Evolutionary conservation across 805 yeast genomes (phyloP), one percentile per base, ranked within the genome.

Genomic region (Diddensiella caesifluorescens): DNA sequence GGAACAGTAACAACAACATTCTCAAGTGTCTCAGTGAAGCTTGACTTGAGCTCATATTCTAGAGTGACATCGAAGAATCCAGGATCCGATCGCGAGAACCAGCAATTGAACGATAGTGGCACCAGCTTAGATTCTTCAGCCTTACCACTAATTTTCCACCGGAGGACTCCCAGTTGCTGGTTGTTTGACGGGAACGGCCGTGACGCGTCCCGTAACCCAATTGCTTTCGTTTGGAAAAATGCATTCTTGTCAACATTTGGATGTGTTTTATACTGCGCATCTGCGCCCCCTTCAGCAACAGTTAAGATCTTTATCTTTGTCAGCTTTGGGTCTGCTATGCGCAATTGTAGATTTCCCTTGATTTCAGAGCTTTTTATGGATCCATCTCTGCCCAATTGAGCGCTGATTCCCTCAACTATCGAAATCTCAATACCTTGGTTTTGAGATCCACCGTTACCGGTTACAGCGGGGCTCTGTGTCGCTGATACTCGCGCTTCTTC

Each of bases 141-240:
- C 48, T 75, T 73, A 26, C 83, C 84, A 32, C 70, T 72, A 34
- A 80, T 80, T 62, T 87, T 81, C 97, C 95, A 90, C 71, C 95
- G 82, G 55, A 92, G 75, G 22, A 90, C 95, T 50, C 95, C 95
- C 52, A 90, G 73, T 38, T 86, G 78, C 59, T 86, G 90, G 60
- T 88, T 95, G 62, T 89, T 87, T 6, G 88, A 72, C 29, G 97
- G 97, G 76, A 92, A 89, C 26, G 88, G 76, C 58, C 86, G 85
- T 35, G 73, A 58, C 41, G 77, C 68, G 60, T 89, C 95, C 60
- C 84, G 85, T 57, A 89, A 74, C 0, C 83, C 83, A 55, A 92
- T 78, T 32, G 74, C 63, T 44, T 74, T 69, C 12, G 69, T 62
- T 10, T 73, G 60, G 34, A 73, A 70, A 62, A 90, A 92, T 56